Conservation (phyloP, 2,329 filamentous ascomycete species). For the Colletotrichum caudatum region DNA sequence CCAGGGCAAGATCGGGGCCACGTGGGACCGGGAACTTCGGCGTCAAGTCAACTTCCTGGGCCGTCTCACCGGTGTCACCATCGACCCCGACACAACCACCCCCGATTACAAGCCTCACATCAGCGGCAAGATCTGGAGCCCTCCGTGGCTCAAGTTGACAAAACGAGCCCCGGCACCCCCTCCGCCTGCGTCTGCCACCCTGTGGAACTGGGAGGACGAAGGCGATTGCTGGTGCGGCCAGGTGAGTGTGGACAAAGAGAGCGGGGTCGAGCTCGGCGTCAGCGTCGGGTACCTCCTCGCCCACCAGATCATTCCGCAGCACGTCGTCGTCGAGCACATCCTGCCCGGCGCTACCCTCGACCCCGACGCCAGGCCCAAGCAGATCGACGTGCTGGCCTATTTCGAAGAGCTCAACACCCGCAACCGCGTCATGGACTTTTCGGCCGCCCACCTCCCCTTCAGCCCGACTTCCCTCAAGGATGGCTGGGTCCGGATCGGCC, state of each 20-base stretch:
- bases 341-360: conserved; percentile 70
- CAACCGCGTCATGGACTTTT: conserved; percentile 58
- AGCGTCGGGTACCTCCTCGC: conserved; percentile 74
- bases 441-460: conserved; percentile 55
- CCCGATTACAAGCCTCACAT: conserved; percentile 61
- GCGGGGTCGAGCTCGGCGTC: conserved; percentile 64
- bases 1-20: conserved; percentile 58
- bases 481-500: conserved; percentile 68
- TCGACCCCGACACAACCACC: conserved; percentile 72
- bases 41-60: conserved; percentile 81
- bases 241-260: conserved; percentile 51
- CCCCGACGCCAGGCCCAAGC: conserved; percentile 70
- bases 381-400: conserved; percentile 77
- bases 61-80: conserved; percentile 71
- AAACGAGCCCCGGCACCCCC: no score
- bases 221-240: conserved; percentile 90
- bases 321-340: conserved; percentile 81
- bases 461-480: conserved; percentile 44
- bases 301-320: conserved; percentile 71
- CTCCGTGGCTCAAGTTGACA: background rate
- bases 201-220: conserved; percentile 79
- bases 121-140: conserved; percentile 42
- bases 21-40: conserved; percentile 59
- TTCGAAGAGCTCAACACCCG: conserved; percentile 61
- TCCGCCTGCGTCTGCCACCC: conserved; percentile 55